Percentiles rank a stretch among this genome's conserved stretches.
Conservation (phyloP, 2,329 filamentous ascomycete genomes). For the Bipolaris zeicola region DNA sequence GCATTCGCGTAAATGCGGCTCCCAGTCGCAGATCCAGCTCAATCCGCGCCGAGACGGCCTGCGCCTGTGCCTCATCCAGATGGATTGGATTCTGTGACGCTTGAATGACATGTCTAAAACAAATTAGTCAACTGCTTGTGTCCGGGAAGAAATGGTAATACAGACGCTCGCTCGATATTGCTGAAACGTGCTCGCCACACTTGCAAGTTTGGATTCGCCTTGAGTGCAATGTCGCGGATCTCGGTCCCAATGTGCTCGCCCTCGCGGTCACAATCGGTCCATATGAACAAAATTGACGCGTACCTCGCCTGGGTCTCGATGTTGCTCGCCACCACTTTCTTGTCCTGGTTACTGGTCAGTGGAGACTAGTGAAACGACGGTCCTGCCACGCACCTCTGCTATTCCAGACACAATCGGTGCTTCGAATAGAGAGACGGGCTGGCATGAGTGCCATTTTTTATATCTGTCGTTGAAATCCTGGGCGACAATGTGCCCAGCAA, state of each 20-base stretch:
- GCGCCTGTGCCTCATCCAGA: slow-evolving; percentile 83
- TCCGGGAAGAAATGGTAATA: slow-evolving; percentile 12
- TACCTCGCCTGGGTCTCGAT: slow-evolving; percentile 78
- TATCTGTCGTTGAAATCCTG: slow-evolving; percentile 76
- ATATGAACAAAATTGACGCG: slow-evolving; percentile 83
- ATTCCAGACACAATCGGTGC: slow-evolving; percentile 75
- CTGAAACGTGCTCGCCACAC: slow-evolving; percentile 90
- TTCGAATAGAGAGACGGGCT: slow-evolving; percentile 78
- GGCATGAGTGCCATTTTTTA: slow-evolving; percentile 80
- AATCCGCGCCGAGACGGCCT: slow-evolving; percentile 85
- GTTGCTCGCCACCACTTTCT: slow-evolving; percentile 80
- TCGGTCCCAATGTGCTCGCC: slow-evolving; percentile 95
- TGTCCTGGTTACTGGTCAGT: slow-evolving; percentile 62
- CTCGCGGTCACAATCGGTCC: slow-evolving; percentile 98
- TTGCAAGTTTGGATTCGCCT: slow-evolving; percentile 73
- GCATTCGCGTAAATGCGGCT: slow-evolving; percentile 86
- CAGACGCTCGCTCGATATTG: slow-evolving; percentile 89
- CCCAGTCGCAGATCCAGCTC: slow-evolving; percentile 92
- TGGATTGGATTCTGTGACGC: slow-evolving; percentile 78
- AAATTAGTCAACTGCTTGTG: background rate
- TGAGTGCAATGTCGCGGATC: slow-evolving; percentile 78
- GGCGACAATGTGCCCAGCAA: slow-evolving; percentile 84
- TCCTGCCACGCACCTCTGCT: slow-evolving; percentile 59
- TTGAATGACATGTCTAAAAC: slow-evolving; percentile 75
- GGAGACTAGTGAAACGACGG: background rate